Conservation (phyloP, 257 asterid genomes). For the Cruciata laevipes region DNA sequence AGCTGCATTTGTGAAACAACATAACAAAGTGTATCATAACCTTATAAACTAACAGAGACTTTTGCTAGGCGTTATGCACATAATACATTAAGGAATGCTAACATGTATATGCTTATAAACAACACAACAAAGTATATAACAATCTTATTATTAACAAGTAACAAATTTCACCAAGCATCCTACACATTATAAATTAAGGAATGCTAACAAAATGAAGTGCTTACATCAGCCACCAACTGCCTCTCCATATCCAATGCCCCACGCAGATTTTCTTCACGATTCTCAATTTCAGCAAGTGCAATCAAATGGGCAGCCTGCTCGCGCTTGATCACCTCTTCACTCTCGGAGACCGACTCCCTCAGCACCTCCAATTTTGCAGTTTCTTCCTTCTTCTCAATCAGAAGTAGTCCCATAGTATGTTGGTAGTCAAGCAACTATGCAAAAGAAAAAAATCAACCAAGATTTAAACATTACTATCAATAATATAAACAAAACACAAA, state of each 20-base stretch:
- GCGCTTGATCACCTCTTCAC: constrained; percentile 65
- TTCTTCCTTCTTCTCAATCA: constrained; percentile 89
- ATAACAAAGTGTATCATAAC: constrained; percentile 11
- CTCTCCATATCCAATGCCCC: constrained; percentile 60
- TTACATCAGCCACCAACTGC: constrained; percentile 64
- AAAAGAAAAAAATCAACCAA: background rate
- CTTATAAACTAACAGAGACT: background rate
- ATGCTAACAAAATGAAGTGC: constrained; percentile 4
- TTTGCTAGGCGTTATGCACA: background rate
- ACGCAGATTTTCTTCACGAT: constrained; percentile 63
- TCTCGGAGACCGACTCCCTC: constrained; percentile 53
- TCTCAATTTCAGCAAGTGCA: constrained; percentile 67
- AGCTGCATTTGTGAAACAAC: constrained; percentile 41
- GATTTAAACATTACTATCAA: background rate
- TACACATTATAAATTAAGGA: background rate
- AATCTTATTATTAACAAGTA: background rate
- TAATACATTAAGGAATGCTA: background rate
- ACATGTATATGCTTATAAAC: constrained; percentile 40
- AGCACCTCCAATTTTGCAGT: constrained; percentile 53
- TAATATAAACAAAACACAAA: background rate
- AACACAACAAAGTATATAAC: constrained; percentile 10
- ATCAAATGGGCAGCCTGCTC: constrained; percentile 63
- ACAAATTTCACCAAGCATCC: background rate
- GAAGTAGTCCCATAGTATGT: constrained; percentile 77
- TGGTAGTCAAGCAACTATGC: constrained; percentile 79